Percentiles rank a stretch among this genome's conserved stretches.
These are phyloP conservation scores for Phoma sp. DNA, from an alignment of 2,329 filamentous ascomycete species.

Conservation along the genomic window DNA sequence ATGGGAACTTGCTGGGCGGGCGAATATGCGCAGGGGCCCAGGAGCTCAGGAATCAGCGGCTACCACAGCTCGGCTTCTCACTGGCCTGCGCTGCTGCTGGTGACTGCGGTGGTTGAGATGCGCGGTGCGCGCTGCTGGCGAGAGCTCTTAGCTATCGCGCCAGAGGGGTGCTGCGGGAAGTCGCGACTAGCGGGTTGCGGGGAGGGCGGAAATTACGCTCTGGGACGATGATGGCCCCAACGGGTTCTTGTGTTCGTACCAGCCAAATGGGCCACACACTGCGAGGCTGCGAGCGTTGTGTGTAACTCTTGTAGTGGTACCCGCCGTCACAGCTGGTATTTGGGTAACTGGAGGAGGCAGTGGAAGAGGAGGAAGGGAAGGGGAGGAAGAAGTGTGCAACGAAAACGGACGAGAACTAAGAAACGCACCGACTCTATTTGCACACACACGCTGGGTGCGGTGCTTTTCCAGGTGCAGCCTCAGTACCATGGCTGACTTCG, in stretches of 20 bases:
- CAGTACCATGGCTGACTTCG: conserved; percentile 11
- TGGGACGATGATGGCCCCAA: conserved; percentile 12
- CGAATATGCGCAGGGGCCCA: not conserved
- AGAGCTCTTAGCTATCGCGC: conserved; percentile 11
- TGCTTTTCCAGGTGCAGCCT: conserved; percentile 11
- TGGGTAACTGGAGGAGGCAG: conserved; percentile 7
- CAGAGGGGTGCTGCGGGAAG: conserved; percentile 14
- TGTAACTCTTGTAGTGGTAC: conserved; percentile 13
- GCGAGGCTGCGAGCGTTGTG: conserved; percentile 18
- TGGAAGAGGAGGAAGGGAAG: conserved; percentile 1
- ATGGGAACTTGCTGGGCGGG: not conserved
- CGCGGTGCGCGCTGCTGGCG: conserved; percentile 6
- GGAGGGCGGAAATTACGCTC: conserved; percentile 11
- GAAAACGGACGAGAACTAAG: conserved; percentile 19
- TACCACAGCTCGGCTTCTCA: not conserved
- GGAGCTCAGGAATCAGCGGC: not conserved
- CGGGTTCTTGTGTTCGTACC: conserved; percentile 9
- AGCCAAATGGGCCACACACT: conserved; percentile 14
- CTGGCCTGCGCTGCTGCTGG: not conserved
- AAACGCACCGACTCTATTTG: not conserved
- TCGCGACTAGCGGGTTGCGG: conserved; percentile 15
- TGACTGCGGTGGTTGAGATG: not conserved
- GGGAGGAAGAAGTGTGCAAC: conserved; percentile 6
- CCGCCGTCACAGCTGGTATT: conserved; percentile 15
- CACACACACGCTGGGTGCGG: not conserved